Conservation (phyloP, 1,284 basidiomycete species). For the Schizophyllum amplum region DNA sequence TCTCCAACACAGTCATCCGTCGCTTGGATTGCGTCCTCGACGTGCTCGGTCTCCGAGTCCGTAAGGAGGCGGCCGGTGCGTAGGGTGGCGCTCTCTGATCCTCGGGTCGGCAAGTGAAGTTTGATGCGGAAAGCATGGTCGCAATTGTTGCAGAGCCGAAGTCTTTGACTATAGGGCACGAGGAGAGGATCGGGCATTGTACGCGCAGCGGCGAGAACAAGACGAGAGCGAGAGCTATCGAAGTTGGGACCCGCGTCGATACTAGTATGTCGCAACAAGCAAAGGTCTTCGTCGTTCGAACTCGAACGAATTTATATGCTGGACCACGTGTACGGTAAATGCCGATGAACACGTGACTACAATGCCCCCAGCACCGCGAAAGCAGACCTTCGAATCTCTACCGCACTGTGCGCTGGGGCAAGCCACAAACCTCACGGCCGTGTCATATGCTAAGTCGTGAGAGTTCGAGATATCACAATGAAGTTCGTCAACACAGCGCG, state of each 20-base stretch:
- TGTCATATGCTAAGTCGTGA: too few relatives aligned
- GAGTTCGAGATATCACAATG: background rate
- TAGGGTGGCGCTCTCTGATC: background rate
- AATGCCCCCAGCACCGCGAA: too few relatives aligned
- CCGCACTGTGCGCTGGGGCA: too few relatives aligned
- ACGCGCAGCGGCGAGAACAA: background rate
- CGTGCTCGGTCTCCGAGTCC: background rate
- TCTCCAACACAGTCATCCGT: background rate
- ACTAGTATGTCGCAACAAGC: too few relatives aligned
- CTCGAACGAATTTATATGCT: too few relatives aligned
- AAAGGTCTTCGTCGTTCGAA: too few relatives aligned
- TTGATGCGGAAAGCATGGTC: background rate
- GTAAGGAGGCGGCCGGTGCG: background rate
- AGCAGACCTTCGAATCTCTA: too few relatives aligned
- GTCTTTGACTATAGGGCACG: background rate
- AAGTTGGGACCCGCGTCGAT: too few relatives aligned
- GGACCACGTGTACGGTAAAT: too few relatives aligned
- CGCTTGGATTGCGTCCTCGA: background rate
- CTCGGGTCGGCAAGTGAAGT: background rate
- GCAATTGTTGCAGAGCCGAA: background rate
- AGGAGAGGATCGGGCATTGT: background rate
- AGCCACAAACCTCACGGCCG: too few relatives aligned
- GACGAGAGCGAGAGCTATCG: too few relatives aligned
- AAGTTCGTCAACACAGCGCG: background rate
- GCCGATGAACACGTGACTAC: too few relatives aligned